A percentile compares a stretch with the other conserved stretches of the same genome.
These are phyloP conservation scores for Dictyophora rubrovolvata DNA, from an alignment of 768 basidiomycete species.

Conservation along the genomic window DNA sequence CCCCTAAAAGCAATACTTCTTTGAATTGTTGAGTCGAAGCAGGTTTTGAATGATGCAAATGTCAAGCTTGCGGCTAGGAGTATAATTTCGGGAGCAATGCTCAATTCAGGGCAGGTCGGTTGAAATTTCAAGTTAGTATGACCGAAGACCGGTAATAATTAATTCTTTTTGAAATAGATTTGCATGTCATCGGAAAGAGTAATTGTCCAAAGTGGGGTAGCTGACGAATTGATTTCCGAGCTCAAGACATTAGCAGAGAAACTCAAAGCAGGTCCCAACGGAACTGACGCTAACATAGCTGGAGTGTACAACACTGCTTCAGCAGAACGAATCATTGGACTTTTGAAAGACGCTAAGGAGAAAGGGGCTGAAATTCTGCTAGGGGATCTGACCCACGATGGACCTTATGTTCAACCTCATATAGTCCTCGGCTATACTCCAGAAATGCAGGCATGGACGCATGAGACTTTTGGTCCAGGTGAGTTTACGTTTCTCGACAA, in stretches of 20 bases:
- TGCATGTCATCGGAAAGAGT: constrained; percentile 53
- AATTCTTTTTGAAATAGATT: constrained; percentile 23
- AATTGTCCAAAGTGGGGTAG: constrained; percentile 36
- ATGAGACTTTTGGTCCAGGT: constrained; percentile 58
- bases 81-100: constrained; percentile 33
- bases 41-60: constrained; percentile 47
- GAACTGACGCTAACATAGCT: constrained; percentile 23
- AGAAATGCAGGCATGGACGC: constrained; percentile 43
- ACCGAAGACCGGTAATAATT: not conserved
- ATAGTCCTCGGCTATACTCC: constrained; percentile 36
- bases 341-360: constrained; percentile 34
- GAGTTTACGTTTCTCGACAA: not conserved
- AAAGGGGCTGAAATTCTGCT: constrained; percentile 36
- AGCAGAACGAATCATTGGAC: constrained; percentile 33
- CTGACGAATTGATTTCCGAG: constrained; percentile 25
- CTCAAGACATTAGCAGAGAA: constrained; percentile 23
- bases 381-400: constrained; percentile 32
- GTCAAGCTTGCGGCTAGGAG: constrained; percentile 41
- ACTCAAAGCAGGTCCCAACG: constrained; percentile 32
- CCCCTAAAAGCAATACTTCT: not conserved
- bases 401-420: constrained; percentile 42
- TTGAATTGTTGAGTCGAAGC: not conserved
- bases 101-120: constrained; percentile 30
- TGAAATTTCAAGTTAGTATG: not conserved
- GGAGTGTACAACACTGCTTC: constrained; percentile 35